A percentile compares a stretch with the other conserved stretches of the same genome.
Conservation (phyloP, 495 filamentous ascomycete genomes). For the Hypoxylon fragiforme region DNA sequence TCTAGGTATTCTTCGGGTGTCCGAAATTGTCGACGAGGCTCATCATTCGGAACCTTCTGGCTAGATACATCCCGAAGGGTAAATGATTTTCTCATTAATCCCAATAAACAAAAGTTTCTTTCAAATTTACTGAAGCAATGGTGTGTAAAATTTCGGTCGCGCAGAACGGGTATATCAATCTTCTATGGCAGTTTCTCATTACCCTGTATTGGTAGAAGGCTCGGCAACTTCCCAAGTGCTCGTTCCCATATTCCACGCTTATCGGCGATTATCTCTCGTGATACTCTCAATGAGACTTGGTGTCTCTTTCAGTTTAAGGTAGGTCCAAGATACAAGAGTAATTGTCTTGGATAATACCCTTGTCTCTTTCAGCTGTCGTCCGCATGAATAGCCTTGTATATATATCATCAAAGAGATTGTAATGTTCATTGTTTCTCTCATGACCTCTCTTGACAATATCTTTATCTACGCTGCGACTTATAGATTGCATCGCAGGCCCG, state of each 20-base stretch:
- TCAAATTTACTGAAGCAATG: conserved; percentile 22
- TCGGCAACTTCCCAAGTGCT: conserved; percentile 11
- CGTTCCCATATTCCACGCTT: not conserved
- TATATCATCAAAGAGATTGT: too few relatives aligned
- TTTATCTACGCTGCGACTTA: too few relatives aligned
- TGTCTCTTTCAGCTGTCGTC: too few relatives aligned
- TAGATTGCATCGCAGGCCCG: too few relatives aligned
- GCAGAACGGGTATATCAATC: conserved; percentile 12
- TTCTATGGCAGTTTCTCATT: conserved; percentile 19
- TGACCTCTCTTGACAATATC: too few relatives aligned
- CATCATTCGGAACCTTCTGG: conserved; percentile 25
- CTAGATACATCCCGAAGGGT: conserved; percentile 30
- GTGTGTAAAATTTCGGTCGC: conserved; percentile 16
- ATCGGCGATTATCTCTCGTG: not conserved
- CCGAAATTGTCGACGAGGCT: conserved; percentile 17
- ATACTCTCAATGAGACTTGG: not conserved
- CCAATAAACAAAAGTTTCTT: conserved; percentile 41
- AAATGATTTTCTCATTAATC: conserved; percentile 30
- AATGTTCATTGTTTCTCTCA: too few relatives aligned
- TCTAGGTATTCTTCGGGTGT: conserved; percentile 20
- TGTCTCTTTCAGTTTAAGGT: not conserved
- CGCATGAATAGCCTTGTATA: too few relatives aligned
- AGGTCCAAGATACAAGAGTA: too few relatives aligned
- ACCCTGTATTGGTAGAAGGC: conserved; percentile 30
- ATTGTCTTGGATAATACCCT: too few relatives aligned